These are phyloP conservation scores for Monosporascus sp. DNA, from an alignment of 2,329 filamentous ascomycete species.

Conservation along the genomic window DNA sequence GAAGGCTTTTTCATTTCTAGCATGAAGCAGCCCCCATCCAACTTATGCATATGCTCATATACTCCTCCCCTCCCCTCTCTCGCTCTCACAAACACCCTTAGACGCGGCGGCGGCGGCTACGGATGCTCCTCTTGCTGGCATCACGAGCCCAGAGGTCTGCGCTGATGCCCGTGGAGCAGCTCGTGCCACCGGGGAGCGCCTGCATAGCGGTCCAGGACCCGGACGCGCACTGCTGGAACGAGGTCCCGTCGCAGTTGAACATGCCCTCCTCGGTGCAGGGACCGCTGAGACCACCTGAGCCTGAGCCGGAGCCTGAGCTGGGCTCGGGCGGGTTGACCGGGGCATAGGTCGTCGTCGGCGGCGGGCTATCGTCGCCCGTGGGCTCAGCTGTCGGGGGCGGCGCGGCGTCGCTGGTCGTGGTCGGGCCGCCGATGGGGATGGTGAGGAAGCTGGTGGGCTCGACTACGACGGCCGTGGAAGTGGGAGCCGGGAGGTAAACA, in stretches of 20 bases:
- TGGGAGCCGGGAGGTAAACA: background rate
- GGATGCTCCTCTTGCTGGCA: background rate
- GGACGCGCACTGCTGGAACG: constrained; percentile 29
- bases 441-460: background rate
- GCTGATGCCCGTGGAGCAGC: constrained; percentile 22
- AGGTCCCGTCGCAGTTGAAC: constrained; percentile 27
- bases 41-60: too few relatives aligned
- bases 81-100: too few relatives aligned
- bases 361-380: constrained; percentile 4
- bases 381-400: constrained; percentile 2
- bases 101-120: constrained; percentile 3
- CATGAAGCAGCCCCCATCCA: too few relatives aligned
- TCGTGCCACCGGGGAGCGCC: constrained; percentile 23
- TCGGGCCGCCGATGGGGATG: background rate
- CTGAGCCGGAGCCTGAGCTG: constrained; percentile 4
- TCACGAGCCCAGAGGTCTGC: constrained; percentile 18
- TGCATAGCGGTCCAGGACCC: constrained; percentile 24
- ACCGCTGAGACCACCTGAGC: constrained; percentile 19
- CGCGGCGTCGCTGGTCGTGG: background rate
- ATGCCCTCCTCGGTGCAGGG: constrained; percentile 26
- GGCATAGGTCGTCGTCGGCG: constrained; percentile 6
- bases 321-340: constrained; percentile 4
- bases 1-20: too few relatives aligned
- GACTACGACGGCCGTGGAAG: background rate
- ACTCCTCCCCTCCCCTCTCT: too few relatives aligned